Evolutionary conservation across 2,329 filamentous ascomycete genomes (phyloP).

Genomic region (Geosmithia putterillii): DNA sequence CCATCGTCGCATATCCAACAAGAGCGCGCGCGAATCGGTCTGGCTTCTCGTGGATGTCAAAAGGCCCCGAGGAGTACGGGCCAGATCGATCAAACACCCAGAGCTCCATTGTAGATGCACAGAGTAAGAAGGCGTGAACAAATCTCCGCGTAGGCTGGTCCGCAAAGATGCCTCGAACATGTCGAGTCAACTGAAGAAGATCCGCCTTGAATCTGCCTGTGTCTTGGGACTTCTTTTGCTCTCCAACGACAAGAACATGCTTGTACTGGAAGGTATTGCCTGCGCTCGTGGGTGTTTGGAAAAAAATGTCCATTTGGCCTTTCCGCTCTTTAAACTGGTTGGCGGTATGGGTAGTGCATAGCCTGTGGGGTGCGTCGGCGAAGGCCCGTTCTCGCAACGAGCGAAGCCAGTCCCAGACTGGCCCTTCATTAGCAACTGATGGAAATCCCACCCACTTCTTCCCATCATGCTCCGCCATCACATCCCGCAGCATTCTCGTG

Average conservation of each 20-base stretch:
- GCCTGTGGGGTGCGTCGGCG: slow-evolving; percentile 5
- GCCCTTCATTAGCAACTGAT: slow-evolving; percentile 4
- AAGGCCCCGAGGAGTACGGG: slow-evolving; percentile 6
- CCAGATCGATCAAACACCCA: slow-evolving; percentile 11
- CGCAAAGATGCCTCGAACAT: slow-evolving; percentile 6
- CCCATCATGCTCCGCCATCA: slow-evolving; percentile 3
- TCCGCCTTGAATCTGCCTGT: slow-evolving; percentile 6
- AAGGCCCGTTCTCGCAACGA: slow-evolving; percentile 5
- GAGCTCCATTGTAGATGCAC: slow-evolving; percentile 8
- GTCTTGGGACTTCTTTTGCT: slow-evolving; percentile 8
- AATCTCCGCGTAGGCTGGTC: slow-evolving; percentile 10
- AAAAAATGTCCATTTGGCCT: slow-evolving; percentile 6
- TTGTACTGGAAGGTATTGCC: slow-evolving; percentile 6
- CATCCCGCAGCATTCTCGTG: neutral
- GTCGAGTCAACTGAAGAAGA: slow-evolving; percentile 7
- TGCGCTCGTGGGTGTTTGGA: slow-evolving; percentile 4
- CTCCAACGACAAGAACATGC: slow-evolving; percentile 8
- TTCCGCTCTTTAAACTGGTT: slow-evolving; percentile 6
- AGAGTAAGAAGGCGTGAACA: slow-evolving; percentile 6
- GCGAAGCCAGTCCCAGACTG: slow-evolving; percentile 4
- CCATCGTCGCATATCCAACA: slow-evolving; percentile 5
- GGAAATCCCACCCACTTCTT: slow-evolving; percentile 7
- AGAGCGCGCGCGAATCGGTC: slow-evolving; percentile 3
- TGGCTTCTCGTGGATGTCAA: slow-evolving; percentile 1
- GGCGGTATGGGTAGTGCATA: slow-evolving; percentile 7